Percentiles rank a stretch among this genome's conserved stretches.
phyloP scores from a whole-genome alignment of 805 yeast genomes.

The Metschnikowia cerradonensis region DNA sequence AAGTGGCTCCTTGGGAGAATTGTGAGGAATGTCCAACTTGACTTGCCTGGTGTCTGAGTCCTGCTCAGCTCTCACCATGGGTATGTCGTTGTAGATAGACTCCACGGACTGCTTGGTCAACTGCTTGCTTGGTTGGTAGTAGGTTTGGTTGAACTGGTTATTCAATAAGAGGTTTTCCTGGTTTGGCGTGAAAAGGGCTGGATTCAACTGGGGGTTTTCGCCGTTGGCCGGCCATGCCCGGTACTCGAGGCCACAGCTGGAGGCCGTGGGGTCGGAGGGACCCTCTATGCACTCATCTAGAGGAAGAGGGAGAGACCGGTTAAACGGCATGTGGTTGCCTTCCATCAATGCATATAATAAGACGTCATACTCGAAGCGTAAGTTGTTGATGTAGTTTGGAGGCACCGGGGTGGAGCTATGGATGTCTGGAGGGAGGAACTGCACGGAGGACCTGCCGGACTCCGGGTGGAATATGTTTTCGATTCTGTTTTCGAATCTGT shows the following conservation, averaged over 20 bases:
- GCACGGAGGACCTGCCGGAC: neutral
- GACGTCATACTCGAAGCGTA: neutral
- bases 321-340: constrained; percentile 1
- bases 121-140: neutral
- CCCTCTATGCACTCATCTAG: neutral
- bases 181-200: neutral
- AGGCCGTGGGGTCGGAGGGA: neutral
- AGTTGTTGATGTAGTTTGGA: neutral
- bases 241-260: neutral
- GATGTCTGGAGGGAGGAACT: neutral
- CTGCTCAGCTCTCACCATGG: neutral
- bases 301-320: neutral
- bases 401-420: neutral
- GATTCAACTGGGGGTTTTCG: neutral
- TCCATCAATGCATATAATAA: constrained; percentile 1
- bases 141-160: neutral
- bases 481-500: neutral
- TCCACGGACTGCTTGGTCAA: neutral
- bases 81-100: neutral
- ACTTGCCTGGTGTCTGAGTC: neutral
- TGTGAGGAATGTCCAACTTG: neutral
- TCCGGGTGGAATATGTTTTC: neutral
- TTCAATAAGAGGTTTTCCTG: too few relatives aligned
- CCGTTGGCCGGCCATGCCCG: neutral
- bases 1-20: neutral